These are phyloP conservation scores for Blumeria hordei DNA, from an alignment of 2,329 filamentous ascomycete species.

Conservation along the genomic window DNA sequence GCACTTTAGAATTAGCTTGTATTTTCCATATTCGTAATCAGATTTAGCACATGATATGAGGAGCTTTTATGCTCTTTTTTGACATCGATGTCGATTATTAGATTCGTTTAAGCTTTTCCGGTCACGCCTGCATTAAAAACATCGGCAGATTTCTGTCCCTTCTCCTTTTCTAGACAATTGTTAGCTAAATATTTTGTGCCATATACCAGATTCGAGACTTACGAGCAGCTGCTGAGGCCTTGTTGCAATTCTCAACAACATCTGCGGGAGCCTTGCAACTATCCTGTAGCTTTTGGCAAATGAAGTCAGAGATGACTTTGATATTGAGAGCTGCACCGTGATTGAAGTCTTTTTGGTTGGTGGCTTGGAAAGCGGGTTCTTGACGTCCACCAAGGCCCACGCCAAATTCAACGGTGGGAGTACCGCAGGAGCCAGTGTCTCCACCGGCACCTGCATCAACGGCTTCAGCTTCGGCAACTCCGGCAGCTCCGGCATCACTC, in stretches of 20 bases:
- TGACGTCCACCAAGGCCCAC: slow-evolving; percentile 21
- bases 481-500: too few relatives aligned
- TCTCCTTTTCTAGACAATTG: background rate
- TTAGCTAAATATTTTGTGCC: background rate
- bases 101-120: too few relatives aligned
- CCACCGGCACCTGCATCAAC: slow-evolving; percentile 4
- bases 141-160: background rate
- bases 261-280: slow-evolving; percentile 7
- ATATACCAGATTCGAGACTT: slow-evolving; percentile 1
- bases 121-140: background rate
- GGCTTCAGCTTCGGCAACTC: background rate
- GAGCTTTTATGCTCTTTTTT: too few relatives aligned
- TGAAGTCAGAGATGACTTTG: slow-evolving; percentile 23
- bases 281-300: slow-evolving; percentile 17
- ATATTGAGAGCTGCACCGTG: slow-evolving; percentile 24
- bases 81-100: too few relatives aligned
- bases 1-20: too few relatives aligned
- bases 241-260: slow-evolving; percentile 6
- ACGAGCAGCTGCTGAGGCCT: slow-evolving; percentile 6
- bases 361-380: slow-evolving; percentile 19
- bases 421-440: slow-evolving; percentile 19
- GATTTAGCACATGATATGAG: too few relatives aligned
- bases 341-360: slow-evolving; percentile 19
- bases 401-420: slow-evolving; percentile 21
- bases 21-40: too few relatives aligned